Evolutionary conservation across 352 stramenopile genomes (phyloP).

Genomic region (Phytophthora gonapodyides): DNA sequence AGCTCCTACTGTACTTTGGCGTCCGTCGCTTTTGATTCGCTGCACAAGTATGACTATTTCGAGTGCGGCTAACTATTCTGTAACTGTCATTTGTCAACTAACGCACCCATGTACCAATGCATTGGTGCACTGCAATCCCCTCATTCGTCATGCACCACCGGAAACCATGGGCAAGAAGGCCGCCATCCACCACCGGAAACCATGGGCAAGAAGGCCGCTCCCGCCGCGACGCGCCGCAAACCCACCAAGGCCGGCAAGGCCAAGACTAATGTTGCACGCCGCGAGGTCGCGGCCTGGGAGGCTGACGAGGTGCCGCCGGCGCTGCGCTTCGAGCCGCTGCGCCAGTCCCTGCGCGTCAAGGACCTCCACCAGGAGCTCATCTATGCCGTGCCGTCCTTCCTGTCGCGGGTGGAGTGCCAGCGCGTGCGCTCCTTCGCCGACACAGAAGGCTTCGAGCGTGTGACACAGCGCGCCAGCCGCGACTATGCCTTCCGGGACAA

Average conservation of each 20-base stretch:
- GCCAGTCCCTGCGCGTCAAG: constrained; percentile 37
- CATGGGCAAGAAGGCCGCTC: constrained; percentile 33
- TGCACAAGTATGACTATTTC: too few species aligned
- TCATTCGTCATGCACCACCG: background rate
- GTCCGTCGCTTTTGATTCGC: too few species aligned
- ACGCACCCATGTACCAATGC: background rate
- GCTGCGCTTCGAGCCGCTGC: constrained; percentile 53
- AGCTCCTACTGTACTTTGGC: too few species aligned
- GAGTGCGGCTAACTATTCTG: background rate
- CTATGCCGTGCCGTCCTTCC: constrained; percentile 62
- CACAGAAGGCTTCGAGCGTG: constrained; percentile 59
- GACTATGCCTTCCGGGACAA: constrained; percentile 82
- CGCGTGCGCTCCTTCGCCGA: constrained; percentile 65
- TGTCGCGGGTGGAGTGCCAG: constrained; percentile 64
- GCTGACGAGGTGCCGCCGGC: constrained; percentile 37
- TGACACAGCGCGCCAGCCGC: constrained; percentile 67
- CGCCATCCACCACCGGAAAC: background rate
- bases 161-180: constrained; percentile 32
- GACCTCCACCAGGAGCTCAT: constrained; percentile 69
- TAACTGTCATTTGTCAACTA: background rate
- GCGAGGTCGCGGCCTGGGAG: constrained; percentile 28
- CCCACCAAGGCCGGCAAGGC: constrained; percentile 15
- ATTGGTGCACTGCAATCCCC: background rate
- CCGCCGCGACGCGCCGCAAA: constrained; percentile 7
- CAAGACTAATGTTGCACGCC: constrained; percentile 10